Evolutionary conservation across 495 filamentous ascomycete genomes (phyloP).

Genomic region (Neurospora cerealis): DNA sequence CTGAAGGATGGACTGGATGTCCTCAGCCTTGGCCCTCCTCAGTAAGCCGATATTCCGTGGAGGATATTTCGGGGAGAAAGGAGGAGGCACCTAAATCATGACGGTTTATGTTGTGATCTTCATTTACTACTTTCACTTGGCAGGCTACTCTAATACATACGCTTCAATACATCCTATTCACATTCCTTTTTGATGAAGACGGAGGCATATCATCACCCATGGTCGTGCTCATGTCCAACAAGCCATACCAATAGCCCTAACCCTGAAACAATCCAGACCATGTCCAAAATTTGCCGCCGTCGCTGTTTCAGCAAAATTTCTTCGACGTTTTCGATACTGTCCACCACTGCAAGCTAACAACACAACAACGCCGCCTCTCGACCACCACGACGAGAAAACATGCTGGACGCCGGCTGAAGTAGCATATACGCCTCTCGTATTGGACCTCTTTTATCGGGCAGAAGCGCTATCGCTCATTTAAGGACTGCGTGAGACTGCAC

Average conservation of each 20-base stretch:
- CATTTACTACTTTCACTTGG: not conserved
- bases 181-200: not conserved
- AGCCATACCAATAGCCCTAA: not conserved
- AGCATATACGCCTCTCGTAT: too few species aligned
- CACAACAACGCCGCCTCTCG: not conserved
- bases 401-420: not conserved
- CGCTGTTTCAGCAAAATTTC: not conserved
- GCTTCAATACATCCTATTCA: not conserved
- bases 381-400: not conserved
- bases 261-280: not conserved
- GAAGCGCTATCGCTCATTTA: not conserved
- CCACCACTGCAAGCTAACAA: not conserved
- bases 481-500: not conserved
- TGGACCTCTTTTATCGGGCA: too few species aligned
- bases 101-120: not conserved
- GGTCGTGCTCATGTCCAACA: not conserved
- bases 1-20: conserved; percentile 67
- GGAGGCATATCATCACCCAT: not conserved
- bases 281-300: not conserved
- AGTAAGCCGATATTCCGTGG: conserved; percentile 13
- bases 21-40: conserved; percentile 39
- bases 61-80: not conserved
- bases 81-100: not conserved
- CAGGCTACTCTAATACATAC: not conserved
- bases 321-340: too few species aligned